These are phyloP conservation scores for Vaccinium darrowii DNA, from an alignment of 148 eudicot species.

Conservation along the genomic window DNA sequence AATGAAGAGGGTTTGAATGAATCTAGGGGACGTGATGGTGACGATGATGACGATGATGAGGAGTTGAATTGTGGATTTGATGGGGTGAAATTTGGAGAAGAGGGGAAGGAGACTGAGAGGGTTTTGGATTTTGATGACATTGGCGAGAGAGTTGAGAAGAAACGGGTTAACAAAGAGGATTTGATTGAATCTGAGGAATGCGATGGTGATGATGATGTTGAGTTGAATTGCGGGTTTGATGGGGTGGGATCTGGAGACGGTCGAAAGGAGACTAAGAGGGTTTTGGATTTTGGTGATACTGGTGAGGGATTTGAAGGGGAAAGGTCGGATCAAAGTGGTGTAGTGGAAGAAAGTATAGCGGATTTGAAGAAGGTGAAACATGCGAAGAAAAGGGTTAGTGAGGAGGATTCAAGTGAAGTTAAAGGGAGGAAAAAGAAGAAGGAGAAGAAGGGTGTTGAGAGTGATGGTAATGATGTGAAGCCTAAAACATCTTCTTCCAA, in stretches of 20 bases:
- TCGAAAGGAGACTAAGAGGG: slow-evolving; percentile 41
- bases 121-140: background rate
- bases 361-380: slow-evolving; percentile 18
- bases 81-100: background rate
- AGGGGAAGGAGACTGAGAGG: slow-evolving; percentile 20
- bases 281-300: slow-evolving; percentile 48
- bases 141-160: background rate
- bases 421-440: slow-evolving; percentile 11
- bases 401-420: slow-evolving; percentile 19
- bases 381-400: slow-evolving; percentile 24
- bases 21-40: background rate
- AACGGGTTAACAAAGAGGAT: background rate
- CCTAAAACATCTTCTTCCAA: slow-evolving; percentile 25
- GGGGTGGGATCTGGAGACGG: slow-evolving; percentile 12
- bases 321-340: slow-evolving; percentile 5
- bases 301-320: slow-evolving; percentile 16
- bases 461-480: slow-evolving; percentile 27
- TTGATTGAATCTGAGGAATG: background rate
- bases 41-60: background rate
- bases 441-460: slow-evolving; percentile 32
- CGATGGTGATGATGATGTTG: slow-evolving; percentile 1
- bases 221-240: slow-evolving; percentile 13
- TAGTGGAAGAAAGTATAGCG: background rate
- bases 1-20: background rate
- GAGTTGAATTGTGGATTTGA: slow-evolving; percentile 16